These are phyloP conservation scores for Cercospora zeina DNA, from an alignment of 2,329 filamentous ascomycete genomes.

Conservation along the genomic window DNA sequence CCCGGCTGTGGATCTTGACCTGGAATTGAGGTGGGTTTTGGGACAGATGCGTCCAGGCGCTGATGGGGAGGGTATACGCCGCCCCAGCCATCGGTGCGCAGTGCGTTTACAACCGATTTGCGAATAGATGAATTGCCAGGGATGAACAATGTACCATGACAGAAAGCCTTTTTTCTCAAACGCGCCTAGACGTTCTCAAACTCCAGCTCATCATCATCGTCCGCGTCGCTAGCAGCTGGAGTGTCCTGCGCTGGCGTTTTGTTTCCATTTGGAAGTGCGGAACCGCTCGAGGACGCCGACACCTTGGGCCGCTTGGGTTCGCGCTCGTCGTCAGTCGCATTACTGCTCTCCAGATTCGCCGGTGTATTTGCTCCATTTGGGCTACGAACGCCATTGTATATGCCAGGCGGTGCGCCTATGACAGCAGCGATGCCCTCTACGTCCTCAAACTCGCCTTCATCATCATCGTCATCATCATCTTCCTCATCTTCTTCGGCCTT, in stretches of 20 bases:
- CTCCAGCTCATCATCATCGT: slow-evolving; percentile 50
- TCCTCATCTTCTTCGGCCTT: slow-evolving; percentile 56
- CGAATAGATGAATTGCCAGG: neutral
- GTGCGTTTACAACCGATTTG: neutral
- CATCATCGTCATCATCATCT: slow-evolving; percentile 52
- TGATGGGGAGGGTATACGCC: neutral
- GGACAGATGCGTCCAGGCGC: neutral
- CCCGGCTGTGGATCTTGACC: neutral
- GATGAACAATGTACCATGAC: neutral
- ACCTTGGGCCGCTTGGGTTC: slow-evolving; percentile 63
- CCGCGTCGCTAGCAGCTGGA: slow-evolving; percentile 45
- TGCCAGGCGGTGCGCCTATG: slow-evolving; percentile 26
- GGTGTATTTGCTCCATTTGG: slow-evolving; percentile 30
- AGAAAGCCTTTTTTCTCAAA: neutral
- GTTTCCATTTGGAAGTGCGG: slow-evolving; percentile 25
- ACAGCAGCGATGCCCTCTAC: slow-evolving; percentile 47
- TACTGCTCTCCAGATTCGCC: slow-evolving; percentile 35
- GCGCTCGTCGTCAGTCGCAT: slow-evolving; percentile 47
- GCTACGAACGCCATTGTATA: slow-evolving; percentile 36
- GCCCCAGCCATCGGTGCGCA: neutral
- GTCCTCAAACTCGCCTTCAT: slow-evolving; percentile 56
- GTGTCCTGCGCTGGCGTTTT: slow-evolving; percentile 37
- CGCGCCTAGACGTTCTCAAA: slow-evolving; percentile 46
- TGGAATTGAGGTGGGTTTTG: neutral
- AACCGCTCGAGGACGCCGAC: slow-evolving; percentile 48